Percentiles rank a stretch among this genome's conserved stretches.
Evolutionary conservation across 257 asterid genomes (phyloP).

Genomic region (Osmanthus fragrans): DNA sequence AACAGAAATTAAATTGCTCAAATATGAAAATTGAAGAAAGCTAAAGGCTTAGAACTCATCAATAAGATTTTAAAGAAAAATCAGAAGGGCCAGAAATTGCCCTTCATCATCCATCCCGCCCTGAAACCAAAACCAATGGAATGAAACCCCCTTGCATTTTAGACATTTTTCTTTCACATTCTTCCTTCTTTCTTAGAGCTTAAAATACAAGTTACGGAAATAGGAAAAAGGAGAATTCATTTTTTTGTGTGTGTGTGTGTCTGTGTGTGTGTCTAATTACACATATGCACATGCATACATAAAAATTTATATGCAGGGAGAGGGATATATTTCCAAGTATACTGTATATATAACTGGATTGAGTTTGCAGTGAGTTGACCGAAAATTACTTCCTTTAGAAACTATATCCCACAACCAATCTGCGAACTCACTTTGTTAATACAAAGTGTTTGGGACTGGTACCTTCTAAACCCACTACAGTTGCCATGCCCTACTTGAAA

Average conservation of each 20-base stretch:
- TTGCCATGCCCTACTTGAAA: neutral
- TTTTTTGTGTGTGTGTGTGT: no score
- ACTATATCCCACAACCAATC: neutral
- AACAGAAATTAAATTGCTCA: neutral
- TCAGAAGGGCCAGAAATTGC: neutral
- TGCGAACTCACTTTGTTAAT: neutral
- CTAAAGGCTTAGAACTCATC: neutral
- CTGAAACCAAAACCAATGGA: neutral
- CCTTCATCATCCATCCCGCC: neutral
- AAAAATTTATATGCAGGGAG: no score
- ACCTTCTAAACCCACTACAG: neutral
- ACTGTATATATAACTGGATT: neutral
- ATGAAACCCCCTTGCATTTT: neutral
- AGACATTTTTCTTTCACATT: neutral
- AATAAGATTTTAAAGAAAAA: neutral
- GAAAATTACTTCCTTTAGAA: neutral
- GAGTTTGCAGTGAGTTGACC: neutral
- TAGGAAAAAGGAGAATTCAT: no score
- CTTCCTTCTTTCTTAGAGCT: neutral
- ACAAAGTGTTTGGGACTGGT: neutral
- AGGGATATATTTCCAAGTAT: no score
- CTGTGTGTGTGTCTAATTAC: no score
- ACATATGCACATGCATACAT: no score
- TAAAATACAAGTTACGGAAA: neutral
- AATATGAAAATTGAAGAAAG: neutral